Conservation (phyloP, 2,329 filamentous ascomycete species). For the Aspergillus puulaauensis region DNA sequence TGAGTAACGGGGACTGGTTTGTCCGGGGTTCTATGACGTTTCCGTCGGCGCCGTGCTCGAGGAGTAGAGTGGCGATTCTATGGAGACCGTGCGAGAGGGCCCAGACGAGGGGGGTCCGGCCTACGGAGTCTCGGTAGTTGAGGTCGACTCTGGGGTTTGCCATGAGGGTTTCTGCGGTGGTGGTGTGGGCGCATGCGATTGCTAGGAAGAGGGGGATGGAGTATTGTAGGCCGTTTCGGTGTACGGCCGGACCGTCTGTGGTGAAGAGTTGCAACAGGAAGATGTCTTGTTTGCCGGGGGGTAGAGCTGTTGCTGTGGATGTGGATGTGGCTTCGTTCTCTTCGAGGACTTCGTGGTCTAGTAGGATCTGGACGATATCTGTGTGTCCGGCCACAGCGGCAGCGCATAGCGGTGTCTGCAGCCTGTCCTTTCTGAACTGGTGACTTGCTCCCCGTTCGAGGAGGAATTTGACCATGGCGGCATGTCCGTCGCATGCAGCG, state of each 20-base stretch:
- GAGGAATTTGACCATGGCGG: neutral
- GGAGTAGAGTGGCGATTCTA: neutral
- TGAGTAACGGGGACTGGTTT: neutral
- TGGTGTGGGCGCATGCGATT: neutral
- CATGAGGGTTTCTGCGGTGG: neutral
- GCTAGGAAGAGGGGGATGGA: conserved; percentile 2
- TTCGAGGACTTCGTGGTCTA: neutral
- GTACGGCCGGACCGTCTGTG: neutral
- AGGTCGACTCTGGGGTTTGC: neutral
- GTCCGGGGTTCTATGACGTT: neutral
- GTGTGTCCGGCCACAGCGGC: neutral
- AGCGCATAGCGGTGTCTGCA: neutral
- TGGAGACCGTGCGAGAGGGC: neutral
- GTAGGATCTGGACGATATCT: neutral
- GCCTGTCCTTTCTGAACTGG: neutral
- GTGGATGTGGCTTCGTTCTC: too few species aligned
- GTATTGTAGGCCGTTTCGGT: neutral
- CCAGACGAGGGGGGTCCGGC: neutral
- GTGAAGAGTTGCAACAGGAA: neutral
- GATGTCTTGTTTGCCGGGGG: neutral
- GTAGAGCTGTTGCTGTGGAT: neutral
- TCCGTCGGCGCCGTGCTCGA: neutral
- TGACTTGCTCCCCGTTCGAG: neutral
- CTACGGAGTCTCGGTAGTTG: neutral
- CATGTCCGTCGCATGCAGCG: neutral